Percentiles rank a stretch among this genome's conserved stretches.
phyloP scores from a whole-genome alignment of 352 stramenopile genomes.

The Phytophthora constricta region DNA sequence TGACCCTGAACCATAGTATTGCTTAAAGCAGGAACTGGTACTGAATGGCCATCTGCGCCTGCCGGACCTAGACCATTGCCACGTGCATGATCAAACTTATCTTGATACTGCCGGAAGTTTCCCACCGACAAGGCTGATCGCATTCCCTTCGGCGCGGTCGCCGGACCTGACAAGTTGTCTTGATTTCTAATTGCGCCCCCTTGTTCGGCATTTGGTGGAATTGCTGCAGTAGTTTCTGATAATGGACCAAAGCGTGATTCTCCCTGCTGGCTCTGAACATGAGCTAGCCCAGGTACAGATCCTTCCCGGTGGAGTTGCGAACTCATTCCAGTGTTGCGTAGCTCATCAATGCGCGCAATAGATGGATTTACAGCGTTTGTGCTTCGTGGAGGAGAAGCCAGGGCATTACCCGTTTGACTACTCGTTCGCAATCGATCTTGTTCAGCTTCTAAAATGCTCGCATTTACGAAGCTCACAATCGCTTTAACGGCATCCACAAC shows the following conservation, averaged over 20 bases:
- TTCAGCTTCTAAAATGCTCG: conserved; percentile 58
- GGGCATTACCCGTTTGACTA: conserved; percentile 29
- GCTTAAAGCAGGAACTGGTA: conserved; percentile 20
- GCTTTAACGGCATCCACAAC: conserved; percentile 68
- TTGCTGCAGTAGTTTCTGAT: conserved; percentile 16
- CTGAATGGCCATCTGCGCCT: conserved; percentile 10
- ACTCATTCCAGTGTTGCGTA: conserved; percentile 14
- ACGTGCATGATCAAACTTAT: conserved; percentile 46
- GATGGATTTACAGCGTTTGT: conserved; percentile 21
- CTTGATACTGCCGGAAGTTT: conserved; percentile 76
- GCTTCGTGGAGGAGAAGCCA: conserved; percentile 39
- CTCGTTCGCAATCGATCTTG: conserved; percentile 55
- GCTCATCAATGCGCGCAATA: conserved; percentile 13
- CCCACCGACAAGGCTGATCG: conserved; percentile 73
- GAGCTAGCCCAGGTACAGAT: conserved; percentile 35
- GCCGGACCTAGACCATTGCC: conserved; percentile 3
- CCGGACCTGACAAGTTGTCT: conserved; percentile 25
- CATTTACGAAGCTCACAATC: conserved; percentile 72
- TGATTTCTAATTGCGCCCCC: conserved; percentile 23
- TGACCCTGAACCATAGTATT: conserved; percentile 28
- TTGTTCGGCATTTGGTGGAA: conserved; percentile 23
- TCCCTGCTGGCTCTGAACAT: conserved; percentile 26
- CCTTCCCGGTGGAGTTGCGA: conserved; percentile 48
- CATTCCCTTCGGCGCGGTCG: conserved; percentile 36
- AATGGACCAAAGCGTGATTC: conserved; percentile 13